Conservation (phyloP, 2,329 filamentous ascomycete genomes). For the Alternaria ventricosa region DNA sequence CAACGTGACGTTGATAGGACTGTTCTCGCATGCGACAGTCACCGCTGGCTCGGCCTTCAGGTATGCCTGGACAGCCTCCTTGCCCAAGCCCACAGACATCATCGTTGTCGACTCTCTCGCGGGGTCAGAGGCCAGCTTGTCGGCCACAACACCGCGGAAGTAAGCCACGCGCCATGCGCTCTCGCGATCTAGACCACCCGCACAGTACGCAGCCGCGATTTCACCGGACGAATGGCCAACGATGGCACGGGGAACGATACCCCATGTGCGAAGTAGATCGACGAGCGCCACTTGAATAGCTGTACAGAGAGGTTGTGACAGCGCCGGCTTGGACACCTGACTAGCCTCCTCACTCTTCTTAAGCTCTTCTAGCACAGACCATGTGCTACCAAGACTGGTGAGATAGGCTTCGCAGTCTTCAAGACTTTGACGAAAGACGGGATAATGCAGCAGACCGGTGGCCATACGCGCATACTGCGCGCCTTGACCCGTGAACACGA, state of each 20-base stretch:
- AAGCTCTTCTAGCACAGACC: constrained; percentile 29
- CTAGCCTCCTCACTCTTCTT: constrained; percentile 9
- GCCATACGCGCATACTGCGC: constrained; percentile 38
- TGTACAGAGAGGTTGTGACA: constrained; percentile 11
- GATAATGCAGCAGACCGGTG: constrained; percentile 16
- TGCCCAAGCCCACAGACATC: constrained; percentile 8
- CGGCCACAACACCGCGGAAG: constrained; percentile 12
- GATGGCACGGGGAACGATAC: constrained; percentile 13
- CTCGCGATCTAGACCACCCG: not conserved
- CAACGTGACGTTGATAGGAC: constrained; percentile 50
- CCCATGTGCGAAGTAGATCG: constrained; percentile 12
- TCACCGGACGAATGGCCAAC: constrained; percentile 33
- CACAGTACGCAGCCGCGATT: constrained; percentile 28
- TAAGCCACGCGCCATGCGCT: constrained; percentile 12
- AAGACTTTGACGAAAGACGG: constrained; percentile 7
- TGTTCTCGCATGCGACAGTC: constrained; percentile 38
- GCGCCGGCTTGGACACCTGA: constrained; percentile 10
- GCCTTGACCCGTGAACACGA: constrained; percentile 42
- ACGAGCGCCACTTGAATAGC: constrained; percentile 6
- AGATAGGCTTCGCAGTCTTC: not conserved
- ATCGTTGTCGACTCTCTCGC: not conserved
- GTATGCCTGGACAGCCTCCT: not conserved
- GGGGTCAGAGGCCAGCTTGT: not conserved
- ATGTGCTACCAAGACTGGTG: not conserved
- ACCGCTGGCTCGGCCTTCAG: constrained; percentile 6